These are phyloP conservation scores for Trapa incisa DNA, from an alignment of 345 rosid species.

Conservation along the genomic window DNA sequence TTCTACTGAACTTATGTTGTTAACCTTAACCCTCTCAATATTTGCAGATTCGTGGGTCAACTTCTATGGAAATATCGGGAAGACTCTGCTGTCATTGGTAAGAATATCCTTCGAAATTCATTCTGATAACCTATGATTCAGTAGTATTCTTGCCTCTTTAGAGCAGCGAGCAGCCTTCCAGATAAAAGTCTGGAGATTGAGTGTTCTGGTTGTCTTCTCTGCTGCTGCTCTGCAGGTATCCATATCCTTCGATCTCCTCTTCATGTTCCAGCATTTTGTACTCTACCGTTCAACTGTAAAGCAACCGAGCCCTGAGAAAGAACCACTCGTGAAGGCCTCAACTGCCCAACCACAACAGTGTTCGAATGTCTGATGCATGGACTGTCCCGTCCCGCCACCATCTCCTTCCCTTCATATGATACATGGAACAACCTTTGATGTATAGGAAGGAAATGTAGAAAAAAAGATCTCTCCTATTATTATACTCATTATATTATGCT, in stretches of 20 bases:
- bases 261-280: slow-evolving; percentile 79
- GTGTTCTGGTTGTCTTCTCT: background rate
- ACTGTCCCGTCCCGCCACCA: too few relatives aligned
- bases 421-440: too few relatives aligned
- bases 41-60: slow-evolving; percentile 86
- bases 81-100: slow-evolving; percentile 75
- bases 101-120: slow-evolving; percentile 1
- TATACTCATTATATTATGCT: background rate
- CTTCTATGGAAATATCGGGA: slow-evolving; percentile 91
- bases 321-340: slow-evolving; percentile 43
- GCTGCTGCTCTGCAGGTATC: slow-evolving; percentile 40
- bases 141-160: background rate
- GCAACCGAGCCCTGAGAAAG: slow-evolving; percentile 21
- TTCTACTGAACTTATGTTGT: background rate
- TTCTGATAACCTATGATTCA: background rate
- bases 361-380: slow-evolving; percentile 29
- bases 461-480: too few relatives aligned
- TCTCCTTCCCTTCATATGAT: too few relatives aligned
- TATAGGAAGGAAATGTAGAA: too few relatives aligned
- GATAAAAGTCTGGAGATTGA: background rate
- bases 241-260: slow-evolving; percentile 61
- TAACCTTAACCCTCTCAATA: too few relatives aligned
- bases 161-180: background rate
- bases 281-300: slow-evolving; percentile 52
- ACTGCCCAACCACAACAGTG: slow-evolving; percentile 6